Base-by-base conservation (phyloP, 2,329 filamentous ascomycete species). In the Clonostachys solani region DNA sequence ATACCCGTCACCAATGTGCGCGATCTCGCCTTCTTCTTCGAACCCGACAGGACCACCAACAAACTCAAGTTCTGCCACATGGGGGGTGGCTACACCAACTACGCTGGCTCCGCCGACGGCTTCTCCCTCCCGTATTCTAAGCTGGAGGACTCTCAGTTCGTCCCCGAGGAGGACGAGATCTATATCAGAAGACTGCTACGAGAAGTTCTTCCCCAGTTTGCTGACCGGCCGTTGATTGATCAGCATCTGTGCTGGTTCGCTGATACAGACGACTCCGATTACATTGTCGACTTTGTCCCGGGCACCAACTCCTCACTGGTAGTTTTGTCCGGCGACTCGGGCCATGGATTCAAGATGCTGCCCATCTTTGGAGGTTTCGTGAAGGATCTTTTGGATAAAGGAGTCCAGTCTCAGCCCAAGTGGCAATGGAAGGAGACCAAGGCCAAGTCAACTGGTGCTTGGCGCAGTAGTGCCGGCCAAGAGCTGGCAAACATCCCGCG, bases 21-120 rank as follows among this genome's bases (percentile, higher is more conserved):
- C 3, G 81, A 85, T 50, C 63, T 84, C 0, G 81, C 81, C 0
- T 85, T 85, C 66, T 81, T 83, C 62, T 85, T 85, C 48, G 82
- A 86, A 59, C 81, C 82, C 0, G 81, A 85, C 52, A 74, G 71
- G 0, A 68, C 71, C 50, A 83, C 80, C 0, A 72, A 74, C 18
- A 58, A 83, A 5, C 62, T 85, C 40, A 85, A 86, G 62, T 56
- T 86, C 12, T 84, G 80, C 53, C 78, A 78, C 0, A 71, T 78
- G 59, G 79, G 79, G 2, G 77, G 72, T 1, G 82, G 80, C 0
- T 82, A 81, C 52, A 74, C 74, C 9, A 74, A 80, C 49, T 65
- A 58, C 5, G 46, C 56, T 16, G 41, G 61, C 43, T 41, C 72
- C 60, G 33, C 17, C 12, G 17, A 15, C n/a, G 18, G 64, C 2